phyloP scores from a whole-genome alignment of 2,329 filamentous ascomycete species.

The Pestalotiopsis sp. region DNA sequence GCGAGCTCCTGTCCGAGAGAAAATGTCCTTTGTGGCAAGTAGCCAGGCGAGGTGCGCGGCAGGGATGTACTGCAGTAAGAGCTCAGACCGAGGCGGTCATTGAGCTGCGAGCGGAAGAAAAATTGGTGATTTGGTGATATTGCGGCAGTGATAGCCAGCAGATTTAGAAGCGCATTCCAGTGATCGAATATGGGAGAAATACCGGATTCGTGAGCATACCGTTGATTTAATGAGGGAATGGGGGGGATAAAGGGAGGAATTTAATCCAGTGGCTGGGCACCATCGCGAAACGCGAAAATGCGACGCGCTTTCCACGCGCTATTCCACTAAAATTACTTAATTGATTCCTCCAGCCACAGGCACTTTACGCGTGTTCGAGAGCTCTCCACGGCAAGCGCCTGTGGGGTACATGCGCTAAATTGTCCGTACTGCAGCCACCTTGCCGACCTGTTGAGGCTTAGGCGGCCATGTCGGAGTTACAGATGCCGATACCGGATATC shows the following conservation, averaged over 20 bases:
- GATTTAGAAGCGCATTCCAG: constrained; percentile 4
- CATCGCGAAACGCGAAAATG: constrained; percentile 10
- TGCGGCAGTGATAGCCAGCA: neutral
- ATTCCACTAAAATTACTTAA: constrained; percentile 10
- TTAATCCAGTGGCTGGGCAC: constrained; percentile 11
- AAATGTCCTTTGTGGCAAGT: neutral
- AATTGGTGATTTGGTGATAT: neutral
- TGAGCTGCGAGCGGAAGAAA: neutral
- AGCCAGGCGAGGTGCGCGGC: neutral
- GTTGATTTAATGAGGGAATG: constrained; percentile 1
- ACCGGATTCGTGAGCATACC: neutral
- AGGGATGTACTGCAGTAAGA: neutral
- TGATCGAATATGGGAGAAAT: neutral
- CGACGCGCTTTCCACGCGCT: constrained; percentile 2
- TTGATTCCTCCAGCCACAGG: constrained; percentile 11
- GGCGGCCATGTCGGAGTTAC: neutral
- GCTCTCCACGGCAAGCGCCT: neutral
- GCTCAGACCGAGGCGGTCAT: neutral
- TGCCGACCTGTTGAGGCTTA: neutral
- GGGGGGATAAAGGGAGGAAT: neutral
- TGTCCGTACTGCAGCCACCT: neutral
- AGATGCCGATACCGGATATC: neutral
- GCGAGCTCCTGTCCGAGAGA: neutral
- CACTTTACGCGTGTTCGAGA: neutral
- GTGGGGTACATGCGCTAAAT: neutral